These are phyloP conservation scores for Ilex paraguariensis DNA, from an alignment of 305 asterid genomes.

Conservation along the genomic window DNA sequence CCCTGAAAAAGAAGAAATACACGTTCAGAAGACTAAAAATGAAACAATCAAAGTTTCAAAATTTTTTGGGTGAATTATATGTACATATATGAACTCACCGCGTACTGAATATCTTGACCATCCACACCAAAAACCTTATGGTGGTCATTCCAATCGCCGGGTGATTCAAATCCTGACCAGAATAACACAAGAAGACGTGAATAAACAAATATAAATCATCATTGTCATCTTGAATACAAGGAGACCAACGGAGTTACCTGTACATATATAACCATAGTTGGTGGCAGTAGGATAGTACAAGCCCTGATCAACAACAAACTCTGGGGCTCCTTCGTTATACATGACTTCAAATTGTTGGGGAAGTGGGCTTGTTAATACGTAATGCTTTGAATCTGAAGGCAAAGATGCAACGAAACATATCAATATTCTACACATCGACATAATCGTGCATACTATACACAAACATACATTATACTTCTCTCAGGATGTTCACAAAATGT, in stretches of 20 bases:
- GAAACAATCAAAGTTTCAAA: background rate
- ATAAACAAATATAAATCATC: background rate
- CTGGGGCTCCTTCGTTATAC: conserved; percentile 72
- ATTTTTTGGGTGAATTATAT: background rate
- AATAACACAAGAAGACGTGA: background rate
- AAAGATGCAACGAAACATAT: background rate
- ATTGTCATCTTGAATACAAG: background rate
- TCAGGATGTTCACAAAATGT: no score
- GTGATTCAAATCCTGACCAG: conserved; percentile 65
- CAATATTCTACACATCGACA: background rate
- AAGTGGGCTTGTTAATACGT: conserved; percentile 29
- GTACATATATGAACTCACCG: conserved; percentile 44
- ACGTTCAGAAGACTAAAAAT: background rate
- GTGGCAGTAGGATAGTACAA: conserved; percentile 64
- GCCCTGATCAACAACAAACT: conserved; percentile 63
- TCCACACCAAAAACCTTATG: conserved; percentile 54
- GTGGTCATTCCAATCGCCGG: conserved; percentile 73
- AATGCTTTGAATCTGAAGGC: conserved; percentile 49
- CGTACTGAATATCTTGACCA: conserved; percentile 63
- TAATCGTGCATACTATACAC: background rate
- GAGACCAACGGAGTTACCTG: conserved; percentile 40
- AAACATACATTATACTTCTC: background rate
- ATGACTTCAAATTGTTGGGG: conserved; percentile 49
- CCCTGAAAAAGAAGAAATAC: conserved; percentile 48
- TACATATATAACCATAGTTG: conserved; percentile 67